Evolutionary conservation across 371 early-diverging fungal genomes (phyloP).

Genomic region (Vairimorpha necatrix): DNA sequence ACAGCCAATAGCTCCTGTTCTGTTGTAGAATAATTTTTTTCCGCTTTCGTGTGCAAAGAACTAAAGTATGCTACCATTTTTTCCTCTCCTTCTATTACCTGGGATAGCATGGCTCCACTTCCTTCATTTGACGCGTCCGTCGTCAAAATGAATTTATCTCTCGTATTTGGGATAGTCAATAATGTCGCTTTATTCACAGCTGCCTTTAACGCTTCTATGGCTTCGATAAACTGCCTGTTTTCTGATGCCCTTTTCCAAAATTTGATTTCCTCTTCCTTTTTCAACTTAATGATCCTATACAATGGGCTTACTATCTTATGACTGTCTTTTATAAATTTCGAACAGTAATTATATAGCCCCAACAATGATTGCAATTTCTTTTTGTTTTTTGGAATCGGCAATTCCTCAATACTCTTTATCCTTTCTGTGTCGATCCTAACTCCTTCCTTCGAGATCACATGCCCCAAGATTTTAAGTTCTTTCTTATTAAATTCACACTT

Average conservation of each 20-base stretch:
- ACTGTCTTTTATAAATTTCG: constrained; percentile 20
- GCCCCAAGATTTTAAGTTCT: constrained; percentile 44
- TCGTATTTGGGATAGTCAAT: constrained; percentile 13
- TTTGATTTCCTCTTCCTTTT: not conserved
- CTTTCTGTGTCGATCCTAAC: constrained; percentile 6
- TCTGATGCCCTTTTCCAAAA: not conserved
- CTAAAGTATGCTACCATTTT: constrained; percentile 6
- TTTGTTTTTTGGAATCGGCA: not conserved
- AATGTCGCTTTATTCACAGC: not conserved
- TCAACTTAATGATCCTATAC: not conserved
- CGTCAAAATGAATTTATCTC: constrained; percentile 26
- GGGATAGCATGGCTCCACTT: constrained; percentile 35
- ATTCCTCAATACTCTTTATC: constrained; percentile 9
- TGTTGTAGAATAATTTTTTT: constrained; percentile 37
- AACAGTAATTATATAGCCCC: constrained; percentile 37
- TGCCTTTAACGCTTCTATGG: not conserved
- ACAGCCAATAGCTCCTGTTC: constrained; percentile 25
- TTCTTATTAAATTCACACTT: constrained; percentile 15
- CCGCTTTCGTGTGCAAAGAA: not conserved
- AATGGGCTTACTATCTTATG: not conserved
- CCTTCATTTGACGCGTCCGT: constrained; percentile 38
- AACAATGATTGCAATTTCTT: constrained; percentile 33
- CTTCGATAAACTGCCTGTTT: not conserved
- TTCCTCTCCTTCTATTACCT: constrained; percentile 8
- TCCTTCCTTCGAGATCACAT: not conserved